These are phyloP conservation scores for Abelmoschus esculentus DNA, from an alignment of 345 rosid genomes.

Conservation along the genomic window DNA sequence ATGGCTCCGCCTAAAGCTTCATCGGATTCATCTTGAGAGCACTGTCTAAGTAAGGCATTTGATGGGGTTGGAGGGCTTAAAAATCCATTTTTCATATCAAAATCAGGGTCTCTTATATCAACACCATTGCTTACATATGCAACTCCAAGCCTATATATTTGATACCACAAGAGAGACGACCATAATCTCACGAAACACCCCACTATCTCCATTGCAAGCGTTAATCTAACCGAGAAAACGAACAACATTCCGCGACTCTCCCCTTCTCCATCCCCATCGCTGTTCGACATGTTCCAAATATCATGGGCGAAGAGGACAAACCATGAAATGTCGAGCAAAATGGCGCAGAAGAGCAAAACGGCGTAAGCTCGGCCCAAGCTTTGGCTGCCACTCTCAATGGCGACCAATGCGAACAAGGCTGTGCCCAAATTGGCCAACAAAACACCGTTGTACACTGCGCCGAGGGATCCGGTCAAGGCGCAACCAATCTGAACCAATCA, in stretches of 20 bases:
- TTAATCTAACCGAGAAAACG: conserved; percentile 69
- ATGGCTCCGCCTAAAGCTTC: conserved; percentile 48
- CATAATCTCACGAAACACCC: conserved; percentile 75
- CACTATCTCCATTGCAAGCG: conserved; percentile 68
- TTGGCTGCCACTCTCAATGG: conserved; percentile 32
- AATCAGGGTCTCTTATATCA: conserved; percentile 41
- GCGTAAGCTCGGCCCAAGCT: conserved; percentile 69
- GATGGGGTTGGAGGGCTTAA: conserved; percentile 46
- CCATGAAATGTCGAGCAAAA: conserved; percentile 62
- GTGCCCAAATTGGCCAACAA: conserved; percentile 57
- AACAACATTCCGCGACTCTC: conserved; percentile 27
- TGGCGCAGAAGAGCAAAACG: conserved; percentile 59
- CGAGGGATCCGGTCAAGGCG: conserved; percentile 76
- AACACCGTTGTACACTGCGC: conserved; percentile 83
- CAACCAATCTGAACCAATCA: conserved; percentile 50
- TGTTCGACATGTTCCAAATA: conserved; percentile 39
- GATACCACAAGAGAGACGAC: conserved; percentile 80
- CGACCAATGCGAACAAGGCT: conserved; percentile 78
- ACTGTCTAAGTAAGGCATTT: background rate
- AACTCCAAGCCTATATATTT: conserved; percentile 81
- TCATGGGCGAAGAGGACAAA: conserved; percentile 57
- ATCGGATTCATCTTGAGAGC: conserved; percentile 28
- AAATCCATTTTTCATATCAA: conserved; percentile 59
- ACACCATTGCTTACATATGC: conserved; percentile 28
- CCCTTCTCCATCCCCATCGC: too few relatives aligned